Conservation (phyloP, 1,139 yeast species). For the Kazachstania sp. region DNA sequence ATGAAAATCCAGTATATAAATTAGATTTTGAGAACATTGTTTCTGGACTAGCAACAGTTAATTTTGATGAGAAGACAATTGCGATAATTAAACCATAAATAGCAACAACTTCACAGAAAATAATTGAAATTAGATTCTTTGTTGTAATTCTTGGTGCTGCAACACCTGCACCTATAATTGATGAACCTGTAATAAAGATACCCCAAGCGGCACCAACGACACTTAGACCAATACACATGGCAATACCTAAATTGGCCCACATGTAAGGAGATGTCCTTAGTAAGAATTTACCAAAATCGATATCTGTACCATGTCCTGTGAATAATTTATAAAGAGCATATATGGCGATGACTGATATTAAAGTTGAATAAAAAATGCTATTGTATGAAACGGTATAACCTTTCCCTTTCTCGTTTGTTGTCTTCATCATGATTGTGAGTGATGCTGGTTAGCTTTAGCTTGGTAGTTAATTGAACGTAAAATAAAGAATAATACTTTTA, state of each 20-base stretch:
- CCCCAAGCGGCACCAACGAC: slow-evolving; percentile 99
- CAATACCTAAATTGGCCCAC: slow-evolving; percentile 94
- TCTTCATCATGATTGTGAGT: not conserved
- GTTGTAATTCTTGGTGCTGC: slow-evolving; percentile 96
- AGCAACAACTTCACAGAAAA: slow-evolving; percentile 99
- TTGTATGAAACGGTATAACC: slow-evolving; percentile 9
- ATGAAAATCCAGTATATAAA: slow-evolving; percentile 84
- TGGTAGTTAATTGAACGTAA: too few species aligned
- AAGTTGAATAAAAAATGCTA: slow-evolving; percentile 12
- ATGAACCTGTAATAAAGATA: slow-evolving; percentile 89
- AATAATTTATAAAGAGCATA: slow-evolving; percentile 58
- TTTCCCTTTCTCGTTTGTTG: slow-evolving; percentile 3
- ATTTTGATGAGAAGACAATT: slow-evolving; percentile 88
- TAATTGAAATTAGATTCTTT: slow-evolving; percentile 89
- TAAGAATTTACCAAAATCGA: slow-evolving; percentile 83
- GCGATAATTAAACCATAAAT: slow-evolving; percentile 97
- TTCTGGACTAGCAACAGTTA: slow-evolving; percentile 56
- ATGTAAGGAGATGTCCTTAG: slow-evolving; percentile 85
- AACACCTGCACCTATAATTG: slow-evolving; percentile 96
- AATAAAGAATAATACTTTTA: too few species aligned
- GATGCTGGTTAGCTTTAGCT: too few species aligned
- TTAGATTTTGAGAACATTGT: slow-evolving; percentile 69
- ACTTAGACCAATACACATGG: slow-evolving; percentile 86
- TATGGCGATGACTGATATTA: slow-evolving; percentile 17
- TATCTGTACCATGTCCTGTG: slow-evolving; percentile 85